Base-by-base conservation (phyloP, 2,329 filamentous ascomycete species). In the Cryphonectria nitschkei region DNA sequence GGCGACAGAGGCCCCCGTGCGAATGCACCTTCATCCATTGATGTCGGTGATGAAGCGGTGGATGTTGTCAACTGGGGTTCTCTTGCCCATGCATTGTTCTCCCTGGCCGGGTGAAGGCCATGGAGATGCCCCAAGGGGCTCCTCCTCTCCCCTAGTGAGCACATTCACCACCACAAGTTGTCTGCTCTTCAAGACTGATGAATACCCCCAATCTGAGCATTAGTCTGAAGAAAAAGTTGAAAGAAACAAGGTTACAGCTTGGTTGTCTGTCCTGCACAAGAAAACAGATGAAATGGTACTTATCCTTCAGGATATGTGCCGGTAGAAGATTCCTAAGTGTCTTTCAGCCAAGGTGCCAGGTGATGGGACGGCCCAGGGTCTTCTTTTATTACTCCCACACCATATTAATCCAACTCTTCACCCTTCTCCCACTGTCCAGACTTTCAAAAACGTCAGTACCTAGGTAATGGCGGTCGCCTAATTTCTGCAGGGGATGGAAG, bases 371-470 rank as follows among this genome's bases (percentile, higher is more conserved):
- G 65, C 19, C 26, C 34, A n/a, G 26, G 52, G 34, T 58, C 13
- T 14, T 43, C 50, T 70, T 72, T 61, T 70, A 72, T 68, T 43
- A 43, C 41, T 37, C 50, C 46, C 19, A 50, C 52, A 29, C 65
- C 68, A 61, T 52, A 68, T 56, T 19, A 13, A 13, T 16, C 39
- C 16, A 50, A 50, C 29, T 13, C 37, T 56, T 6, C 46, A n/a
- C 8, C 43, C 50, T 9, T 34, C 5, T 29, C 29, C 32, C 34
- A 46, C 19, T 26, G 43, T 39, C 60, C 65, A 65, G 41, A 56
- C n/a, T 37, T 32, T 65, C 43, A 68, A 60, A n/a, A 65, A 65
- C 37, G 65, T 61, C 65, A 70, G 58, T 26, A 26, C 26, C 26
- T 26, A 26, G 26, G 26, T 26, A 26, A 26, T 26, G 26, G 26